Conservation (phyloP, 331 rosid genomes). For the Cydonia oblonga region DNA sequence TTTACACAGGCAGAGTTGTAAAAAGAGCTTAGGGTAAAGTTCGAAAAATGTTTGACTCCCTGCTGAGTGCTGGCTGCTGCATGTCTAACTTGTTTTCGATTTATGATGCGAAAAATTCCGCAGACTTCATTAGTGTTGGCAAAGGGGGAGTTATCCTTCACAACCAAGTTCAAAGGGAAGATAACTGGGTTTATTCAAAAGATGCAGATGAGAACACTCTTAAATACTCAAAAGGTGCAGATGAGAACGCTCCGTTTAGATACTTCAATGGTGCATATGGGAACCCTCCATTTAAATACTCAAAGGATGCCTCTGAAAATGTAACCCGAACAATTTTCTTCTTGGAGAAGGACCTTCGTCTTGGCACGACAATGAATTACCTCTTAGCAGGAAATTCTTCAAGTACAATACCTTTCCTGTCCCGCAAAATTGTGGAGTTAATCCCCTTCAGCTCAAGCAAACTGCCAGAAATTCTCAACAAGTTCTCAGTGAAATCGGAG, state of each 20-base stretch:
- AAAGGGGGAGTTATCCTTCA: neutral
- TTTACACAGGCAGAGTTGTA: too few species aligned
- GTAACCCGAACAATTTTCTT: slow-evolving; percentile 24
- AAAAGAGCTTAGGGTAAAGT: too few species aligned
- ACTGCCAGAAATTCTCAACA: slow-evolving; percentile 22
- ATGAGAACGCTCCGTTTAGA: neutral
- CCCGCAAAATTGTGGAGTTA: slow-evolving; percentile 25
- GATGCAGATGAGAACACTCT: neutral
- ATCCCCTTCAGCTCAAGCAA: slow-evolving; percentile 48
- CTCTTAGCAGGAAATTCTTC: slow-evolving; percentile 6
- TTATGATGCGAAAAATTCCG: neutral
- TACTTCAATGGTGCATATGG: too few species aligned
- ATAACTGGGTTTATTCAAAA: neutral
- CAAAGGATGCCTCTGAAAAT: neutral
- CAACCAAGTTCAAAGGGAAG: neutral
- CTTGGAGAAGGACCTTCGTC: slow-evolving; percentile 21
- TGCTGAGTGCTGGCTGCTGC: too few species aligned
- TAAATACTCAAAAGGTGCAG: too few species aligned
- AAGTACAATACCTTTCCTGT: slow-evolving; percentile 27
- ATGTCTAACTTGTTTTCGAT: neutral
- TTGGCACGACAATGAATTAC: slow-evolving; percentile 14
- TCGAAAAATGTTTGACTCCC: too few species aligned
- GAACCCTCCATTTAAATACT: neutral
- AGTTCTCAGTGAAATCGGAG: slow-evolving; percentile 26
- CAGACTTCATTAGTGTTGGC: too few species aligned